phyloP scores from a whole-genome alignment of 768 basidiomycete species.

The Favolaschia claudopus region DNA sequence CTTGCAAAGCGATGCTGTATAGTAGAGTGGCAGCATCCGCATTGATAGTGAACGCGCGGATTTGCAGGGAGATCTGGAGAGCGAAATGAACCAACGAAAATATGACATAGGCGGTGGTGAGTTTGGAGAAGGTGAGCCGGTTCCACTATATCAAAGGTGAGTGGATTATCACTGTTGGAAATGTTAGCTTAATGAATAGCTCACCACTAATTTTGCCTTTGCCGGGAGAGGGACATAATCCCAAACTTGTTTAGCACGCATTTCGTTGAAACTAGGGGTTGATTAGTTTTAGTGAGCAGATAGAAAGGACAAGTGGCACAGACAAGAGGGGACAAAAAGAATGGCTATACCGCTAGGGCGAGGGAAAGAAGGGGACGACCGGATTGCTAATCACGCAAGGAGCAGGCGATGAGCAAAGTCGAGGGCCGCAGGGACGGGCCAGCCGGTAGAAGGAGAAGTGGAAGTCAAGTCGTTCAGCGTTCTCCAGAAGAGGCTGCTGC shows the following conservation, averaged over 20 bases:
- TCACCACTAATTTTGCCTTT: conserved; percentile 57
- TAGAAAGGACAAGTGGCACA: conserved; percentile 9
- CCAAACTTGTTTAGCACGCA: conserved; percentile 52
- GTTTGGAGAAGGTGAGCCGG: conserved; percentile 70
- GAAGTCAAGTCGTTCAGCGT: conserved; percentile 27
- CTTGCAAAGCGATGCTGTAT: conserved; percentile 55
- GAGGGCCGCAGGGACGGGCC: conserved; percentile 30
- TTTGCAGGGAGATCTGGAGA: conserved; percentile 74
- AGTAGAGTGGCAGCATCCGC: conserved; percentile 62
- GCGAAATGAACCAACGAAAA: conserved; percentile 73
- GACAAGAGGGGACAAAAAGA: conserved; percentile 34
- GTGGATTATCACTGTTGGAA: too few relatives aligned
- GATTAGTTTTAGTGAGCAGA: conserved; percentile 6
- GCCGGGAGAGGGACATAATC: conserved; percentile 43
- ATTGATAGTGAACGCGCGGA: conserved; percentile 71
- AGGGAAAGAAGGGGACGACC: conserved; percentile 7
- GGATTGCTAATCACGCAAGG: conserved; percentile 7
- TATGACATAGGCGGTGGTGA: conserved; percentile 70
- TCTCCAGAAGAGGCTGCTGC: not conserved
- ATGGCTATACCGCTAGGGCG: conserved; percentile 56
- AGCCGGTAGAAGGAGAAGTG: conserved; percentile 28
- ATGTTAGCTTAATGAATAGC: conserved; percentile 23
- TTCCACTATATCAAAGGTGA: conserved; percentile 58
- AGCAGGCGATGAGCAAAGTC: conserved; percentile 6
- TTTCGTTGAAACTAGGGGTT: conserved; percentile 26